Conservation (phyloP, 495 filamentous ascomycete genomes). For the Saxophila tyrrhenica region DNA sequence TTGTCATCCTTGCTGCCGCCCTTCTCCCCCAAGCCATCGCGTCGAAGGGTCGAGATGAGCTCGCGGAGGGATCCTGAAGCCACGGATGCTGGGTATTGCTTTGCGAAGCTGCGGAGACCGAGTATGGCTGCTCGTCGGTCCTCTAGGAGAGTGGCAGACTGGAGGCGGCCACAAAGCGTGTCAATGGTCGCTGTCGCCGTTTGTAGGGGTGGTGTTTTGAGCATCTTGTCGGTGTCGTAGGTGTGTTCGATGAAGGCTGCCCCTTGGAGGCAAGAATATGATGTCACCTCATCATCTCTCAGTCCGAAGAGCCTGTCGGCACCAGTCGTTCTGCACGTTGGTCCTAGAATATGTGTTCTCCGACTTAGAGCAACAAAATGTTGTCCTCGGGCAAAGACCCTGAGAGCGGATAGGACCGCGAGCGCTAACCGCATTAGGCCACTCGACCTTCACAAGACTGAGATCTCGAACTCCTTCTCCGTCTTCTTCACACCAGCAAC, state of each 20-base stretch:
- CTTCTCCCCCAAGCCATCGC: constrained; percentile 57
- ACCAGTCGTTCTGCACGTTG: no score
- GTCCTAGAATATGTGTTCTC: no score
- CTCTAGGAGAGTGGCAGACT: constrained; percentile 80
- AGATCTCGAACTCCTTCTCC: no score
- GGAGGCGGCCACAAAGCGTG: constrained; percentile 72
- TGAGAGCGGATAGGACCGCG: no score
- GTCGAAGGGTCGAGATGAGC: constrained; percentile 70
- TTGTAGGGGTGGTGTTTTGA: constrained; percentile 41
- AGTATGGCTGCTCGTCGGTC: constrained; percentile 88
- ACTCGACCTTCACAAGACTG: no score
- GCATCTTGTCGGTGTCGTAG: constrained; percentile 9
- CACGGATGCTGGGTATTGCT: constrained; percentile 91
- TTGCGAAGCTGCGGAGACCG: constrained; percentile 88
- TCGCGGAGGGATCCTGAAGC: constrained; percentile 79
- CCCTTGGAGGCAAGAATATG: background rate
- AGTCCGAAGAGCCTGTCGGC: no score
- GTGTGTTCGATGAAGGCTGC: background rate
- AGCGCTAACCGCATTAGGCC: no score
- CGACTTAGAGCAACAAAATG: no score
- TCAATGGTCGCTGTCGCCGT: constrained; percentile 88
- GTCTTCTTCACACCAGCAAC: background rate
- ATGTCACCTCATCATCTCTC: background rate
- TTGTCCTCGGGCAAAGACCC: no score
- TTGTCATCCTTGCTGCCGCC: constrained; percentile 23